Conservation (phyloP, 2,329 filamentous ascomycete genomes). For the Emericellopsis cladophorae region DNA sequence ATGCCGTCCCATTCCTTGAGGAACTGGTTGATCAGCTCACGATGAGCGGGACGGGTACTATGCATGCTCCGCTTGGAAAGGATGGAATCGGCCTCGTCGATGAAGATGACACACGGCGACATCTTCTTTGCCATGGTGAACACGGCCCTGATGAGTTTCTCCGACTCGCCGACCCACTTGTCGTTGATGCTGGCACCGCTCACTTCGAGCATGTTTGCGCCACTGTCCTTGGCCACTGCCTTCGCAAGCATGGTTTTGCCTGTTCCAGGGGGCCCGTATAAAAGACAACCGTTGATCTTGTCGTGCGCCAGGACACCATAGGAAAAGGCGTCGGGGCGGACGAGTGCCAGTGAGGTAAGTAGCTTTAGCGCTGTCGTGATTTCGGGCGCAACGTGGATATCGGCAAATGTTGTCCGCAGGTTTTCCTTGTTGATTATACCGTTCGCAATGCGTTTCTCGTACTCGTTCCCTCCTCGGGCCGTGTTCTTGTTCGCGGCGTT, state of each 20-base stretch:
- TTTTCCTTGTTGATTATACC: conserved; percentile 73
- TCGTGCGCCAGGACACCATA: conserved; percentile 90
- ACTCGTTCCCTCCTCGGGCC: conserved; percentile 34
- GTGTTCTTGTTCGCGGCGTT: conserved; percentile 23
- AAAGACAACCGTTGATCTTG: conserved; percentile 75
- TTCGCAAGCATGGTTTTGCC: conserved; percentile 61
- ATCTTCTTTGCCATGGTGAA: conserved; percentile 88
- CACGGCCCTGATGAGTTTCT: conserved; percentile 89
- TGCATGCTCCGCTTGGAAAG: conserved; percentile 63
- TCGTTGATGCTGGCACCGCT: conserved; percentile 87
- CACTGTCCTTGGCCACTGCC: conserved; percentile 55
- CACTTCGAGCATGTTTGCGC: conserved; percentile 70
- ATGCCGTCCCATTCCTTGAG: conserved; percentile 94
- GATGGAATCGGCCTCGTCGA: conserved; percentile 91
- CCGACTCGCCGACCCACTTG: conserved; percentile 90
- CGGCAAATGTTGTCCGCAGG: conserved; percentile 75
- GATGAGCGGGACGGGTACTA: conserved; percentile 56
- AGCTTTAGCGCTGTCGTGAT: conserved; percentile 82
- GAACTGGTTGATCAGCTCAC: conserved; percentile 94
- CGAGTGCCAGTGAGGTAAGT: conserved; percentile 74
- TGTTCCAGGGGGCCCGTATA: conserved; percentile 80
- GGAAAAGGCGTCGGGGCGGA: conserved; percentile 85
- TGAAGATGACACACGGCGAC: conserved; percentile 85
- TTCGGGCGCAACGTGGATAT: conserved; percentile 71
- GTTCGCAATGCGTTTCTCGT: conserved; percentile 72